phyloP scores from a whole-genome alignment of 1,284 basidiomycete species.

The Prillingera fragicola region DNA sequence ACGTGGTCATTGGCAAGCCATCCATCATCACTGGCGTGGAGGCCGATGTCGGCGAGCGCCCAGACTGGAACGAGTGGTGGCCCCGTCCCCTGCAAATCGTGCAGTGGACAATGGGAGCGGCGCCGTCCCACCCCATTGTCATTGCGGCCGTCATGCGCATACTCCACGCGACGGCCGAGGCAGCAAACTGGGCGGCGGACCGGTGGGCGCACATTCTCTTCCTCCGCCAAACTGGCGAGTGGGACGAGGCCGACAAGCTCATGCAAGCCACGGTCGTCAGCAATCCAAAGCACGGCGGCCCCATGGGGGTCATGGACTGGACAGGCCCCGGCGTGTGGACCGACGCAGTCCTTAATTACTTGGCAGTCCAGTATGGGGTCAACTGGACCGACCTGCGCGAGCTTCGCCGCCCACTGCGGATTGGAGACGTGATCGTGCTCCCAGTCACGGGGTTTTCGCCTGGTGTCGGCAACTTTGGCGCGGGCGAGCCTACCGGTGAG shows the following conservation, averaged over 20 bases:
- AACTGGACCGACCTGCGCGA: constrained; percentile 43
- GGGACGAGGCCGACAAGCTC: constrained; percentile 23
- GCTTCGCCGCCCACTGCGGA: constrained; percentile 34
- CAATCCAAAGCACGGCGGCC: constrained; percentile 36
- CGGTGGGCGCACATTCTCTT: constrained; percentile 16
- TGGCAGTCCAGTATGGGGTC: constrained; percentile 36
- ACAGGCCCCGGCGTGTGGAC: constrained; percentile 48
- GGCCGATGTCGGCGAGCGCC: constrained; percentile 45
- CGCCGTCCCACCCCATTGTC: constrained; percentile 42
- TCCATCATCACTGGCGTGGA: constrained; percentile 48
- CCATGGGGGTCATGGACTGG: constrained; percentile 46
- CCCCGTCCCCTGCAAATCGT: constrained; percentile 47
- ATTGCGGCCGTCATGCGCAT: constrained; percentile 37
- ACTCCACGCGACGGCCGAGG: constrained; percentile 34
- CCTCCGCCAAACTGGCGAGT: constrained; percentile 23
- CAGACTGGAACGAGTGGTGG: constrained; percentile 49
- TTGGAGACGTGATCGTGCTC: constrained; percentile 46
- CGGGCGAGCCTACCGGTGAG: constrained; percentile 28
- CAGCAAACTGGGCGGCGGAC: constrained; percentile 33
- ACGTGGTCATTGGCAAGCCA: constrained; percentile 30
- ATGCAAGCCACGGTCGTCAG: constrained; percentile 22
- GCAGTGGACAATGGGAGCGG: constrained; percentile 48
- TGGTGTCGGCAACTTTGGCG: constrained; percentile 46
- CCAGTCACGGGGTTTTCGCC: constrained; percentile 49
- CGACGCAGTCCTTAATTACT: constrained; percentile 41